phyloP scores from a whole-genome alignment of 148 eudicot species.

The Chenopodium quinoa region DNA sequence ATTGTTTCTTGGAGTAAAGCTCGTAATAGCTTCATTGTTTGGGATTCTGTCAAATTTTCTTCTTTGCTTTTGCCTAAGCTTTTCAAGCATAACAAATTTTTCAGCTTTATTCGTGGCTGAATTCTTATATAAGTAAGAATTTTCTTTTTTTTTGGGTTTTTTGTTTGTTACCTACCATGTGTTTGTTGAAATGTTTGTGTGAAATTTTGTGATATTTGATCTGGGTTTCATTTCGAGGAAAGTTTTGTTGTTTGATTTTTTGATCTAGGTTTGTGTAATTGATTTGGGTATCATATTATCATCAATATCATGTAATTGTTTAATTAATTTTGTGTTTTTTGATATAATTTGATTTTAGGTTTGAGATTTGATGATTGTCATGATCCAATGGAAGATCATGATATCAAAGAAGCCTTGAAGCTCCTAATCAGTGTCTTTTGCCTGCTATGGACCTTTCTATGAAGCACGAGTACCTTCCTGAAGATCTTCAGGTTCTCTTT shows the following conservation, averaged over 20 bases:
- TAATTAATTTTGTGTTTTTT: background rate
- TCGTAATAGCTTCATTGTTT: slow-evolving; percentile 72
- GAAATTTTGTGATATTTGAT: no score
- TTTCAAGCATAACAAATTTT: slow-evolving; percentile 80
- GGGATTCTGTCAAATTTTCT: slow-evolving; percentile 62
- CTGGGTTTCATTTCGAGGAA: no score
- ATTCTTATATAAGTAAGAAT: slow-evolving; percentile 73
- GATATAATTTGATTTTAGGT: no score
- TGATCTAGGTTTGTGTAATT: background rate
- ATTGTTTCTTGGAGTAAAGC: slow-evolving; percentile 79
- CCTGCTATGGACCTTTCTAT: no score
- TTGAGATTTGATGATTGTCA: no score
- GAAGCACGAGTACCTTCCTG: no score
- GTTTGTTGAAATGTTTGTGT: slow-evolving; percentile 13
- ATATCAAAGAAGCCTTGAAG: no score
- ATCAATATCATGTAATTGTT: slow-evolving; percentile 5
- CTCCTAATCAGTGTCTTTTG: no score
- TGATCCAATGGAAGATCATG: no score
- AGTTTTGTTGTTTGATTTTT: background rate
- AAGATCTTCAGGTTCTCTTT: no score
- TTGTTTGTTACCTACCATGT: slow-evolving; percentile 1
- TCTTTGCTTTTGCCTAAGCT: slow-evolving; percentile 56
- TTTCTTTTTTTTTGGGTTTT: background rate
- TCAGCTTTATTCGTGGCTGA: slow-evolving; percentile 83
- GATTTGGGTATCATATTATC: background rate